phyloP scores from a whole-genome alignment of 345 rosid species.

The Hibiscus tridactylites region DNA sequence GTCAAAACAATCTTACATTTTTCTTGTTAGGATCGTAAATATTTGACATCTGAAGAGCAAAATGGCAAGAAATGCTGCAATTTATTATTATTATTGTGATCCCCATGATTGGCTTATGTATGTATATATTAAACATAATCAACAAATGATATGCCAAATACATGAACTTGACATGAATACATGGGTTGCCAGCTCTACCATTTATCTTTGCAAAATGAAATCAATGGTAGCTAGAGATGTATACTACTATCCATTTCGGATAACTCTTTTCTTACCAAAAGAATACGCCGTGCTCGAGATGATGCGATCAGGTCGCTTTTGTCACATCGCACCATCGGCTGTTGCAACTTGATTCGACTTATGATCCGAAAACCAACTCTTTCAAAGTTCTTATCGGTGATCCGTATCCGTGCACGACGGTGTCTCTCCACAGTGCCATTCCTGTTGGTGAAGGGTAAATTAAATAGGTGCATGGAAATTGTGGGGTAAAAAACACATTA shows the following conservation, averaged over 20 bases:
- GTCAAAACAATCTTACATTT: too few species aligned
- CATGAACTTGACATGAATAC: too few species aligned
- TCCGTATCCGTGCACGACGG: slow-evolving; percentile 47
- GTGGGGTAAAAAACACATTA: background rate
- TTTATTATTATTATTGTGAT: too few species aligned
- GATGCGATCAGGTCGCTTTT: background rate
- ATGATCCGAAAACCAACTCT: slow-evolving; percentile 53
- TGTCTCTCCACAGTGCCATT: slow-evolving; percentile 69
- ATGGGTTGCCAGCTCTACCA: too few species aligned
- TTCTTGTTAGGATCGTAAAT: too few species aligned
- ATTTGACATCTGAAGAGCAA: too few species aligned
- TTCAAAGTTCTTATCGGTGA: slow-evolving; percentile 59
- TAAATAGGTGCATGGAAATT: background rate
- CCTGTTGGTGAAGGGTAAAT: slow-evolving; percentile 28
- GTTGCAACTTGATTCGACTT: slow-evolving; percentile 4
- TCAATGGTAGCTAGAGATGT: background rate
- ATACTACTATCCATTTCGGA: background rate
- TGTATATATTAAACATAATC: too few species aligned
- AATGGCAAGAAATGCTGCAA: too few species aligned
- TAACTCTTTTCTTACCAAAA: background rate
- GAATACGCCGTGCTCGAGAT: background rate
- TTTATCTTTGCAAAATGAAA: background rate
- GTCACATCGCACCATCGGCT: background rate
- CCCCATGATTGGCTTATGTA: too few species aligned
- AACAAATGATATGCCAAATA: too few species aligned